Base-by-base conservation (phyloP, 2,329 filamentous ascomycete species). In the Thelonectria olida region DNA sequence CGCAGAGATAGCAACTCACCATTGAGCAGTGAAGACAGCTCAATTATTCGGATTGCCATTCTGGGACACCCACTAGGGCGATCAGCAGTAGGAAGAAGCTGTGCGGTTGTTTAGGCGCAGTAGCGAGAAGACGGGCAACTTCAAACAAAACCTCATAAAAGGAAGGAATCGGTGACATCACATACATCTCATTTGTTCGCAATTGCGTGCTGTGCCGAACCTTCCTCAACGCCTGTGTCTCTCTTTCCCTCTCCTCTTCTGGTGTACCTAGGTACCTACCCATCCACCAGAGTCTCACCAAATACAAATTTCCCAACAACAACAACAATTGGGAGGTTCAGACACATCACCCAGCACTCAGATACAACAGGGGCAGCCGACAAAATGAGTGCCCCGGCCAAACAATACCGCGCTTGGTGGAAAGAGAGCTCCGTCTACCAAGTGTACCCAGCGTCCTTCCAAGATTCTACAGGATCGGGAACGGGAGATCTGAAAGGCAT, bases 391-490 rank as follows among this genome's bases (percentile, higher is more conserved):
- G 62, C 55, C 23, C 45, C 56, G 36, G 63, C 47, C 23, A 61
- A 74, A 34, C 73, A 71, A 52, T 64, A 64, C 8, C 72, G 72
- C 28, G 70, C 72, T 15, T 88, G 85, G 85, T 88, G 86, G 86
- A 87, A 88, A 66, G 84, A 88, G 71, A 82, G 80, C 51, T 80
- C 83, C 9, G 84, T 88, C 20, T 89, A 89, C 70, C 85, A 89
- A 65, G 82, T 89, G 63, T 89, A 88, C 70, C 85, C 85, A 2
- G 82, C 86, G n/a, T 86, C 83, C 23, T 88, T 88, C 76, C 82
- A 85, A 63, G 85, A 88, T 71, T 83, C 82, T 41, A 86, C 83
- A 19, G 83, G 82, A 39, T 81, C 84, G 58, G 85, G 85, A 5
- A 74, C 82, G 47, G 85, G 85, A 39, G 85, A 88, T 62, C 74